These are phyloP conservation scores for Eimeria necatrix DNA, from an alignment of 169 alveolate genomes.

Conservation along the genomic window DNA sequence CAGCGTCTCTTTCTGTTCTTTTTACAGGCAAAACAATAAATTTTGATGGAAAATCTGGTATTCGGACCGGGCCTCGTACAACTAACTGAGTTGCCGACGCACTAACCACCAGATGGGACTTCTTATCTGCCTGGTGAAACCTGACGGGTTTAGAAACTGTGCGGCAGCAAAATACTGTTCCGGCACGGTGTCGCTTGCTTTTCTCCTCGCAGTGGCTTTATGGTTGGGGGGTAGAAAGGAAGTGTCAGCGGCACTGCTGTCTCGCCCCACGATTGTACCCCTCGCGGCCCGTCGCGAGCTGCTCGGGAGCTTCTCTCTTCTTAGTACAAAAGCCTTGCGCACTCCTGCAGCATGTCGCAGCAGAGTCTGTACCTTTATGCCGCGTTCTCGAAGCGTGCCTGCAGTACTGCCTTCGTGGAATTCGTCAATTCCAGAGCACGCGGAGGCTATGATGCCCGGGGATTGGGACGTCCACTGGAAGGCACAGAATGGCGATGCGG, in stretches of 20 bases:
- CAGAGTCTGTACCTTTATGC: neutral
- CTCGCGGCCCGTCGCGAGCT: neutral
- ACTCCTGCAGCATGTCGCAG: neutral
- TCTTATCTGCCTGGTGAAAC: neutral
- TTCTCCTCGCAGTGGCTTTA: neutral
- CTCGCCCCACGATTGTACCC: neutral
- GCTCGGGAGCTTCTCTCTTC: neutral
- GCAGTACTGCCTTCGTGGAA: slow-evolving; percentile 46
- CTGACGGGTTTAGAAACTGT: neutral
- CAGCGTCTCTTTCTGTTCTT: too few relatives aligned
- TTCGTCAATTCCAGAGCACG: slow-evolving; percentile 21
- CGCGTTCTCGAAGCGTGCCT: neutral
- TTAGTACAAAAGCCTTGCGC: neutral
- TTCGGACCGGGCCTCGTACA: too few relatives aligned
- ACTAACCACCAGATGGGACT: slow-evolving; percentile 29
- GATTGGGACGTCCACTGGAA: slow-evolving; percentile 36
- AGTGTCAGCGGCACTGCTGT: neutral
- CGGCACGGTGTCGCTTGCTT: neutral
- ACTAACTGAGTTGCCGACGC: neutral
- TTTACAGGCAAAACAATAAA: too few relatives aligned
- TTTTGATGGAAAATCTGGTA: too few relatives aligned
- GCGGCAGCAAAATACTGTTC: neutral
- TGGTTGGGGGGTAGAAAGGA: neutral
- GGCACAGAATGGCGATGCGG: neutral
- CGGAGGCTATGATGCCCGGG: slow-evolving; percentile 57